Conservation (phyloP, 2,329 filamentous ascomycete genomes). For the Huntiella omanensis region DNA sequence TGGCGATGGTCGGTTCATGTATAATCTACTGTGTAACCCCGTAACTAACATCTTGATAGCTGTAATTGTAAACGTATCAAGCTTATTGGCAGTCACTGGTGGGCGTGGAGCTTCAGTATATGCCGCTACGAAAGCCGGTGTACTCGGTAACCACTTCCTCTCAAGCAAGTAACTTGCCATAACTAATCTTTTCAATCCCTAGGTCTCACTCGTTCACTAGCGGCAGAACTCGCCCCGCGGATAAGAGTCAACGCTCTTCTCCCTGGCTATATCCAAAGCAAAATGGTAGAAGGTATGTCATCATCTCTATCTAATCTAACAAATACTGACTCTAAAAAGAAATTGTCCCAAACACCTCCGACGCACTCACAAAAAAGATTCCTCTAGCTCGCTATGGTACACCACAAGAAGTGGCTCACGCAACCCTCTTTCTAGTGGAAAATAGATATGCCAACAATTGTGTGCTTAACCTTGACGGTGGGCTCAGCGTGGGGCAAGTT, state of each 20-base stretch:
- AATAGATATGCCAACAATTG: constrained; percentile 80
- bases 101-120: constrained; percentile 56
- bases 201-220: constrained; percentile 52
- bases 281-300: constrained; percentile 52
- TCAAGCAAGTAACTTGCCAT: too few relatives aligned
- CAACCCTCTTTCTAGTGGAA: constrained; percentile 55
- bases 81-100: constrained; percentile 50
- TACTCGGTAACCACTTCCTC: constrained; percentile 34
- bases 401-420: constrained; percentile 59
- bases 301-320: not conserved
- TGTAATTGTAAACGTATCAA: constrained; percentile 69
- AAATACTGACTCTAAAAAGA: constrained; percentile 2
- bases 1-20: constrained; percentile 6
- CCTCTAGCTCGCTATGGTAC: constrained; percentile 41
- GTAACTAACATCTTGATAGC: constrained; percentile 19
- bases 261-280: constrained; percentile 66
- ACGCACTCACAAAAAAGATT: constrained; percentile 8
- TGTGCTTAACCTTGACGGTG: constrained; percentile 69
- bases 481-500: constrained; percentile 41
- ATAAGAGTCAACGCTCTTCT: constrained; percentile 66
- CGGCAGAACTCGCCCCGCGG: constrained; percentile 38
- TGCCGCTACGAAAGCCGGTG: constrained; percentile 61
- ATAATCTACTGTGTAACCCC: not conserved
- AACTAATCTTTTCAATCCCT: constrained; percentile 8
- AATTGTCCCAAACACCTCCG: not conserved